These are phyloP conservation scores for Pseudogymnoascus pannorum DNA, from an alignment of 2,329 filamentous ascomycete genomes.

Conservation along the genomic window DNA sequence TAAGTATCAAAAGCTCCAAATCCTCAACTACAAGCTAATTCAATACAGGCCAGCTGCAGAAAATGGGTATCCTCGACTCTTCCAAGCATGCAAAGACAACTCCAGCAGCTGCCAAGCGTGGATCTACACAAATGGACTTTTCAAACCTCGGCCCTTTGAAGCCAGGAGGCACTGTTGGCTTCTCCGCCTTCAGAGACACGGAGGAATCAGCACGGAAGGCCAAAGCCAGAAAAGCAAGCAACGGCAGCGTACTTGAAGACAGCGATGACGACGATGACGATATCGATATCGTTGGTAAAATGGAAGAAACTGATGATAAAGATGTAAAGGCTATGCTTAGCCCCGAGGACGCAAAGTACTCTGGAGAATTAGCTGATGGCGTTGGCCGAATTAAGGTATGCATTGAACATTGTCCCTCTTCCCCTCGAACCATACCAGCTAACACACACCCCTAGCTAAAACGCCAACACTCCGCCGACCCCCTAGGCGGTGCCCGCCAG, in stretches of 20 bases:
- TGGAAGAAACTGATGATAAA: slow-evolving; percentile 57
- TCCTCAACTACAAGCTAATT: slow-evolving; percentile 15
- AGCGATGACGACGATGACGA: slow-evolving; percentile 70
- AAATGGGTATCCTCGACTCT: slow-evolving; percentile 81
- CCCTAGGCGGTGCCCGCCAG: slow-evolving; percentile 42
- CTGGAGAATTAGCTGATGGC: slow-evolving; percentile 70
- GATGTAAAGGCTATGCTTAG: slow-evolving; percentile 52
- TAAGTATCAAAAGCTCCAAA: slow-evolving; percentile 43
- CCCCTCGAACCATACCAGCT: slow-evolving; percentile 14
- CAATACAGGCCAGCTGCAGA: slow-evolving; percentile 75
- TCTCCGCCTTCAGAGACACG: slow-evolving; percentile 76
- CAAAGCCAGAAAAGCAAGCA: slow-evolving; percentile 56
- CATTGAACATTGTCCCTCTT: background rate
- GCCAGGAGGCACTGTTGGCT: slow-evolving; percentile 79
- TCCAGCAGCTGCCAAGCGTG: slow-evolving; percentile 60
- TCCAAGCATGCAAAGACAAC: slow-evolving; percentile 58
- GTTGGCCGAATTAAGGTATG: slow-evolving; percentile 72
- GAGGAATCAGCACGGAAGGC: slow-evolving; percentile 50
- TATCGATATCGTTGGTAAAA: slow-evolving; percentile 54
- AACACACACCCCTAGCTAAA: slow-evolving; percentile 57
- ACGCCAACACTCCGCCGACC: slow-evolving; percentile 69
- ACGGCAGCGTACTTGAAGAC: slow-evolving; percentile 45
- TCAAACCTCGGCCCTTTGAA: slow-evolving; percentile 78
- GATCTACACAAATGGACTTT: slow-evolving; percentile 79
- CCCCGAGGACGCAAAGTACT: slow-evolving; percentile 64